Conservation (phyloP, 345 rosid genomes). For the Linum tenue region DNA sequence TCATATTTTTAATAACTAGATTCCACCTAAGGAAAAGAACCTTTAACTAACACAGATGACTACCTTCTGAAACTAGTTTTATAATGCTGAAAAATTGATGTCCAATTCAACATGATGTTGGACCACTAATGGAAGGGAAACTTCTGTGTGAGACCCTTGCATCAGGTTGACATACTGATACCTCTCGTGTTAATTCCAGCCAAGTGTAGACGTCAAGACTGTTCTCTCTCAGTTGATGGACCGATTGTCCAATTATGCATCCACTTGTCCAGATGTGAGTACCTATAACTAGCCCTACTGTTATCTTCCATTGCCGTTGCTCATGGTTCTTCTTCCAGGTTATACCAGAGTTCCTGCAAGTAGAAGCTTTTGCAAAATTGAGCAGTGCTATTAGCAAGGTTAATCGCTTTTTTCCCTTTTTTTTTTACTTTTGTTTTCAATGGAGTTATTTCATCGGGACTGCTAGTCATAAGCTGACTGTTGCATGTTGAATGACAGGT, state of each 20-base stretch:
- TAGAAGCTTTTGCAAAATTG: constrained; percentile 95
- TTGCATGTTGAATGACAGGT: constrained; percentile 41
- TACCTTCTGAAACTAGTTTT: neutral
- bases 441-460: neutral
- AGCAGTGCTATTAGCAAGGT: constrained; percentile 97
- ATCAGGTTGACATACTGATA: neutral
- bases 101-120: neutral
- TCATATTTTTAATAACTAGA: too few relatives aligned
- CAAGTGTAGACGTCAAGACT: constrained; percentile 93
- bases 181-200: constrained; percentile 30
- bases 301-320: neutral
- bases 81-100: neutral
- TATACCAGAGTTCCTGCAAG: constrained; percentile 94
- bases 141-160: neutral
- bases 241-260: constrained; percentile 93
- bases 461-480: neutral
- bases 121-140: neutral
- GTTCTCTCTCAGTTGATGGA: constrained; percentile 96
- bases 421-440: neutral
- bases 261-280: constrained; percentile 50
- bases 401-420: neutral
- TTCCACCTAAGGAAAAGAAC: neutral
- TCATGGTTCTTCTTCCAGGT: constrained; percentile 15
- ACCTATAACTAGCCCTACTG: neutral
- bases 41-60: neutral